Percentiles rank a stretch among this genome's conserved stretches.
These are phyloP conservation scores for Cucumis melo DNA, from an alignment of 306 rosid genomes.

Conservation along the genomic window DNA sequence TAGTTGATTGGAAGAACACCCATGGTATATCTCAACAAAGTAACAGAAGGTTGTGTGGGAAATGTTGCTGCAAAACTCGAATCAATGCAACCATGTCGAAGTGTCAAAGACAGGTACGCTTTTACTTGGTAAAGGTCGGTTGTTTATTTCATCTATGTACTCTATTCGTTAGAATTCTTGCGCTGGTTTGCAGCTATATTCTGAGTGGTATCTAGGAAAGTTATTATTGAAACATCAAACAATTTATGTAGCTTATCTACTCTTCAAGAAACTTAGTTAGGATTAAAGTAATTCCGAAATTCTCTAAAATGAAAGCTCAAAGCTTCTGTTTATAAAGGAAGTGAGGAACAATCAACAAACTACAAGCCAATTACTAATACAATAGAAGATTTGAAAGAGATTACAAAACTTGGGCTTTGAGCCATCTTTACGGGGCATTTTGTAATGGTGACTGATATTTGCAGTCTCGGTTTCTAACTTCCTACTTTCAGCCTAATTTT, in stretches of 20 bases:
- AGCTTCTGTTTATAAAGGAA: neutral
- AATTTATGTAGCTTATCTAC: neutral
- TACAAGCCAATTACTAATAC: neutral
- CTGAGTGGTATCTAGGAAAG: neutral
- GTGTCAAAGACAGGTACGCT: constrained; percentile 83
- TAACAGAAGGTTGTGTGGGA: constrained; percentile 66
- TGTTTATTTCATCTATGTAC: neutral
- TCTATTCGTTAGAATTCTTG: neutral
- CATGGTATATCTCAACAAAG: constrained; percentile 86
- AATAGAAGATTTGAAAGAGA: neutral
- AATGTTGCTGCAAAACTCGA: constrained; percentile 94
- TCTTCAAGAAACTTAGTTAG: neutral
- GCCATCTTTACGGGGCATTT: neutral
- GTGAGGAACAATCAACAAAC: neutral
- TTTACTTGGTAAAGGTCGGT: neutral
- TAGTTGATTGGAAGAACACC: constrained; percentile 92
- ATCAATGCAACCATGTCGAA: constrained; percentile 91
- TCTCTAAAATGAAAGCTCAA: neutral
- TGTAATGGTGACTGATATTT: neutral
- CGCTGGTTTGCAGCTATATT: neutral
- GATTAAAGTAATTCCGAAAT: neutral
- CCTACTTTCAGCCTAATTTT: neutral
- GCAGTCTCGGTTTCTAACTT: neutral
- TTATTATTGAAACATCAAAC: neutral
- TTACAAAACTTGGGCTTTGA: neutral